Evolutionary conservation across 805 yeast genomes (phyloP), one percentile per base, ranked within the genome.

Genomic region (Wickerhamiella allomyrinae): DNA sequence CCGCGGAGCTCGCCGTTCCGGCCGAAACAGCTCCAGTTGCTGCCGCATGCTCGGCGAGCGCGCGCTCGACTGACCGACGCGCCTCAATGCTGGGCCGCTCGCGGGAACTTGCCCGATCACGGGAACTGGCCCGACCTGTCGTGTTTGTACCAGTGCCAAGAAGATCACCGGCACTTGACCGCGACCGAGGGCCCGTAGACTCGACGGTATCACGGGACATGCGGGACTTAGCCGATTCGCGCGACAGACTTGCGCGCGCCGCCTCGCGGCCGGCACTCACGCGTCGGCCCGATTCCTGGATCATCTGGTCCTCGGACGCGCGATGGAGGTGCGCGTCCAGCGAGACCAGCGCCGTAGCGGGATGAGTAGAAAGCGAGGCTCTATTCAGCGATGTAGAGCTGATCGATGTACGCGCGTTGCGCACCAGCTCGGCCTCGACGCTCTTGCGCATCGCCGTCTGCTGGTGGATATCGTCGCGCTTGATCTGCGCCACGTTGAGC

Each of bases 371-470:
- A 10, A 43, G 25, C 8, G 42, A 37, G 17, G 40, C 35, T 3
- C 44, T 42, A 17, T 21, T 36, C 14, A 45, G 15, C 7, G 41
- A 44, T 5, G 36, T 29, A 2, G 17, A 11, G 6, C 19, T 23
- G 10, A 15, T 14, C 6, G 23, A 14, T 20, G 20, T 10, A 8
- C 41, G 35, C 7, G 34, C 27, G n/a, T 42, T 46, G 27, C 41
- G 43, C 5, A 55, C 54, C 4, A 53, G 49, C 29, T 50, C 50
- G 11, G 95, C 95, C 57, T 91, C 96, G 40, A 70, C 71, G 20
- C 71, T 72, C 54, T 78, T 81, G 47, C 98, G 69, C 29, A 74
- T 68, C 5, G 70, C 64, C 0, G 86, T 65, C 31, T 68, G 69
- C 21, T 66, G 59, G 21, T 76, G 59, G 7, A 85, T 70, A 42